Evolutionary conservation across 208 protist species (phyloP), one percentile per base, ranked within the genome.

Genomic region (Leptomonas pyrrhocoris): DNA sequence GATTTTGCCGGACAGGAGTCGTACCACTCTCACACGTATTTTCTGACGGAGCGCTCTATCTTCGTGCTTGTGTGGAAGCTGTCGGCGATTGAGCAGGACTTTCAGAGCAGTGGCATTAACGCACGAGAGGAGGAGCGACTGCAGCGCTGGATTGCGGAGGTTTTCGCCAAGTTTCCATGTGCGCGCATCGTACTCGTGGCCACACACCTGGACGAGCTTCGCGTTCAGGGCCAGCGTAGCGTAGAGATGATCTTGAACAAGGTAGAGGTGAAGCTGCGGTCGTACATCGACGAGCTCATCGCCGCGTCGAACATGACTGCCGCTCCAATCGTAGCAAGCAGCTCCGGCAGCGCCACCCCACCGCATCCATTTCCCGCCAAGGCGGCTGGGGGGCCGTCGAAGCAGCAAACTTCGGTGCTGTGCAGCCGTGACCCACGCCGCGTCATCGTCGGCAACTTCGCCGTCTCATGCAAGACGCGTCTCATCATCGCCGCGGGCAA

Each of bases 11-110:
- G 93, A 1, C 93, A 97, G 68, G 89, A 94, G 71, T 56, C 79
- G 30, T 96, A 97, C 79, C 88, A 95, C 80, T 91, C 88, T 2
- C 86, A 97, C 71, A 92, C 80, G 19, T 86, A 80, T 43, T 97
- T 97, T 50, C 82, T 97, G 28, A 94, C 90, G 4, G 74, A 88
- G 65, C 88, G 89, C 55, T 87, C 89, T 58, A 85, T 97, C 54
- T 96, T 96, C 80, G 73, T 80, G 28, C 77, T 97, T 25, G 91
- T 97, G 43, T 97, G 93, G 91, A 96, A 96, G 70, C 82, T 97
- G 23, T 97, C 88, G 18, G 85, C 83, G 36, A 79, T 95, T 38
- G 90, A 95, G 74, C 88, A 94, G 73, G 88, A 92, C 69, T 93
- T 88, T 74, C 80, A 88, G 53, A 88, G 78, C 72, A 86, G 71